phyloP scores from a whole-genome alignment of 306 rosid species.

The Potentilla sterilis region DNA sequence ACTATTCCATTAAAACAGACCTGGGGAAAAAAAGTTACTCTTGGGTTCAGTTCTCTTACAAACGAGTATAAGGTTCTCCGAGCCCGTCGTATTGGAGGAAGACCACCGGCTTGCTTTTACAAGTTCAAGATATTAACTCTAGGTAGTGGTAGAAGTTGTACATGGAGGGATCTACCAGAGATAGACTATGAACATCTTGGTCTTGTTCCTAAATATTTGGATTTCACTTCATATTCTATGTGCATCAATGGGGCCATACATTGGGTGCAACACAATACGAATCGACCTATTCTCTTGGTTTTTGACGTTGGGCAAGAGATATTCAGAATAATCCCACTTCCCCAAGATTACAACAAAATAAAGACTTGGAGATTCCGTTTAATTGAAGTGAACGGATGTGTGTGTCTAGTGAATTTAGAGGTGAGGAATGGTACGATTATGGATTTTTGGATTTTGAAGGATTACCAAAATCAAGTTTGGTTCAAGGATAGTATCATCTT shows the following conservation, averaged over 20 bases:
- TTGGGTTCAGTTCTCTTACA: too few relatives aligned
- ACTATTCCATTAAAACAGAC: too few relatives aligned
- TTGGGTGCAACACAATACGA: background rate
- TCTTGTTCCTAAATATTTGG: background rate
- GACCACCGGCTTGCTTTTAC: too few relatives aligned
- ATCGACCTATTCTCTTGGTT: background rate
- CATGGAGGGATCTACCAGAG: slow-evolving; percentile 2
- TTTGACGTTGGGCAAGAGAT: slow-evolving; percentile 6
- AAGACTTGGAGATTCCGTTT: background rate
- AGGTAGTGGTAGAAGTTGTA: background rate
- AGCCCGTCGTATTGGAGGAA: too few relatives aligned
- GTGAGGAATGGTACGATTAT: background rate
- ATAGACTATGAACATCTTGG: background rate
- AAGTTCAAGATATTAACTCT: background rate
- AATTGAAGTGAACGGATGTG: background rate
- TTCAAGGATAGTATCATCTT: background rate
- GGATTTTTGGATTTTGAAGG: slow-evolving; percentile 15
- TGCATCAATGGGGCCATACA: slow-evolving; percentile 13
- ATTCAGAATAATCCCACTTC: background rate
- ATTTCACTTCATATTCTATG: background rate
- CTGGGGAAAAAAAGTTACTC: too few relatives aligned
- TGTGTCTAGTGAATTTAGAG: background rate
- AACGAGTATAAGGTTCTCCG: too few relatives aligned
- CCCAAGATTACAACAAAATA: background rate
- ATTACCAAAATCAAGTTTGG: slow-evolving; percentile 1